These are phyloP conservation scores for Papiliotrema flavescens DNA, from an alignment of 1,284 basidiomycete species.

Conservation along the genomic window DNA sequence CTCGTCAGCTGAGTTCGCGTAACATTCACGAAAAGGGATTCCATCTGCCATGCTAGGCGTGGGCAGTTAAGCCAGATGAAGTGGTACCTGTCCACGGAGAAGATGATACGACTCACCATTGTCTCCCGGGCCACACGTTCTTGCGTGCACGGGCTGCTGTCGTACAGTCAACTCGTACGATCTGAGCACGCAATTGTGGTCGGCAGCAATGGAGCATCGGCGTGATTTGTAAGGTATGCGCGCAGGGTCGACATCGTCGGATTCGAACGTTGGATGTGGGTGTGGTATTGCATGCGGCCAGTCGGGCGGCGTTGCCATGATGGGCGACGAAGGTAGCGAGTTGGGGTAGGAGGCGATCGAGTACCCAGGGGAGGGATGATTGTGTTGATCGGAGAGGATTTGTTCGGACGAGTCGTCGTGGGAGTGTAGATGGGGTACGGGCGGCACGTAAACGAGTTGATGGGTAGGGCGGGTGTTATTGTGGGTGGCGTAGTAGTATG, in stretches of 20 bases:
- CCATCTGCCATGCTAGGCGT: too few species aligned
- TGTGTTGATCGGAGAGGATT: not conserved
- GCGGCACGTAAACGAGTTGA: slow-evolving; percentile 15
- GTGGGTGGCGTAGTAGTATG: slow-evolving; percentile 8
- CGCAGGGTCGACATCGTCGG: not conserved
- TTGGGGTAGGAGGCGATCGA: not conserved
- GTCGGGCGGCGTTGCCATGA: not conserved
- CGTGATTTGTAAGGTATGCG: not conserved
- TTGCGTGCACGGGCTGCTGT: slow-evolving; percentile 79
- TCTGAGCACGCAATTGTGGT: slow-evolving; percentile 52
- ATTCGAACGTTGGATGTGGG: not conserved
- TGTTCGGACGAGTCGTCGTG: not conserved
- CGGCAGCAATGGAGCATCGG: slow-evolving; percentile 5
- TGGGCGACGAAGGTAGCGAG: not conserved
- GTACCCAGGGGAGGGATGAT: not conserved
- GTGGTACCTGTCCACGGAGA: too few species aligned
- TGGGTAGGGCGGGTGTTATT: slow-evolving; percentile 15
- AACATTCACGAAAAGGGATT: too few species aligned
- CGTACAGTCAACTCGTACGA: slow-evolving; percentile 77
- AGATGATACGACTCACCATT: slow-evolving; percentile 55
- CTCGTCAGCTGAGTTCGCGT: not conserved
- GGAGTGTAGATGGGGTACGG: not conserved
- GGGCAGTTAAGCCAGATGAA: too few species aligned
- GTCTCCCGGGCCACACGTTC: slow-evolving; percentile 89
- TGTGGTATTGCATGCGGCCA: not conserved